Evolutionary conservation across 2,329 filamentous ascomycete genomes (phyloP), one percentile per base, ranked within the genome.

Genomic region (Harringtonia lauricola): DNA sequence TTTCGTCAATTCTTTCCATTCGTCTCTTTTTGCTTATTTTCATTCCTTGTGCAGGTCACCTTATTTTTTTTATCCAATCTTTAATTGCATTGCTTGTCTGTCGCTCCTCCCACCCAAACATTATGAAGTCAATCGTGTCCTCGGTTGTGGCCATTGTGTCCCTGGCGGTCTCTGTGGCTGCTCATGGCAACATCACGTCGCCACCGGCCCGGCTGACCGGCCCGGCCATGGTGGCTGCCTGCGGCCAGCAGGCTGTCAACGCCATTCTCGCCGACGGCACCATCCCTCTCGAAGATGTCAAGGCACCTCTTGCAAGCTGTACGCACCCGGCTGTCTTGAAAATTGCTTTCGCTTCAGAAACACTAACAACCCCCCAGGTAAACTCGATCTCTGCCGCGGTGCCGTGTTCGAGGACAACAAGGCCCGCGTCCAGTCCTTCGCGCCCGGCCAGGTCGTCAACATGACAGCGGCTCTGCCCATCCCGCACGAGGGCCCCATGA

Each of bases 321-420:
- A 51, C 41, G 57, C 49, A 13, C 14, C 3, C 50, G 52, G 43
- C 48, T 49, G 24, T 26, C n/a, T n/a, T n/a, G n/a, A n/a, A n/a
- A n/a, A n/a, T n/a, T n/a, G n/a, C n/a, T n/a, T n/a, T n/a, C n/a
- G n/a, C n/a, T n/a, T n/a, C n/a, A n/a, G n/a, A n/a, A n/a, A n/a
- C n/a, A n/a, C 21, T 24, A 22, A 22, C 43, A 9, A n/a, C n/a
- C 41, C 40, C 8, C 42, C 38, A 51, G 61, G 65, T 58, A 62
- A 68, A 47, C 53, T 70, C 34, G 64, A 63, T 49, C 64, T 71
- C 43, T 72, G 69, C 63, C 65, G 65, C 47, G 68, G 68, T 12
- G 64, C 65, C 53, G 57, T 60, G 18, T 67, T 70, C 47, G 64
- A 57, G 19, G 66, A 72, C 56, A 71, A 70, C 56, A 50, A 48